A percentile compares a stretch with the other conserved stretches of the same genome.
Evolutionary conservation across 2,329 filamentous ascomycete species (phyloP).

Genomic region (Chalara sp.): DNA sequence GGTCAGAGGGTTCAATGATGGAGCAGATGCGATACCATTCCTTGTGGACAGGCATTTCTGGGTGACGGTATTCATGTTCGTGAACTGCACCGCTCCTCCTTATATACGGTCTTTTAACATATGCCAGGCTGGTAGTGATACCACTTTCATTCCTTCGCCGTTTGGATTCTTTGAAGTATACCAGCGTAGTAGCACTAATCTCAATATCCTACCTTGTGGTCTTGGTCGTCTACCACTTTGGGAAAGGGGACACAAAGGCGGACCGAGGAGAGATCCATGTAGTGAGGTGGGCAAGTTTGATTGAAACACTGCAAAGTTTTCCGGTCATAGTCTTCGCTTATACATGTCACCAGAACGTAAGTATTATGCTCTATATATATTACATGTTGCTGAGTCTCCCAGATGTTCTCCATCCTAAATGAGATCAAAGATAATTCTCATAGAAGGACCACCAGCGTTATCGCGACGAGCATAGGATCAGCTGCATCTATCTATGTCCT

Average conservation of each 20-base stretch:
- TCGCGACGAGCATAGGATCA: slow-evolving; percentile 77
- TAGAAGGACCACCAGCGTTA: slow-evolving; percentile 63
- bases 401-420: slow-evolving; percentile 99
- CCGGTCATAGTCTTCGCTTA: slow-evolving; percentile 99
- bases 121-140: slow-evolving; percentile 73
- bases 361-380: slow-evolving; percentile 20
- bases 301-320: slow-evolving; percentile 75
- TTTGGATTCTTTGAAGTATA: slow-evolving; percentile 95
- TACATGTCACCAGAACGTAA: slow-evolving; percentile 94
- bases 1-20: slow-evolving; percentile 68
- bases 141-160: slow-evolving; percentile 87
- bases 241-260: slow-evolving; percentile 65
- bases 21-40: slow-evolving; percentile 59
- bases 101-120: slow-evolving; percentile 8
- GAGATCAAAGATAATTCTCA: slow-evolving; percentile 85
- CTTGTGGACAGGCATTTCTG: slow-evolving; percentile 89
- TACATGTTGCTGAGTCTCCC: slow-evolving; percentile 22
- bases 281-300: slow-evolving; percentile 70
- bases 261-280: slow-evolving; percentile 70
- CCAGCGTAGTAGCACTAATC: slow-evolving; percentile 81
- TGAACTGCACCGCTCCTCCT: slow-evolving; percentile 7
- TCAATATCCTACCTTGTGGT: slow-evolving; percentile 94
- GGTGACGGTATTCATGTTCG: slow-evolving; percentile 93
- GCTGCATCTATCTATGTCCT: slow-evolving; percentile 84
- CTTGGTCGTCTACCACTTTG: slow-evolving; percentile 87